Evolutionary conservation across 163 green algal genomes (phyloP).

Genomic region (Prototheca cutis): DNA sequence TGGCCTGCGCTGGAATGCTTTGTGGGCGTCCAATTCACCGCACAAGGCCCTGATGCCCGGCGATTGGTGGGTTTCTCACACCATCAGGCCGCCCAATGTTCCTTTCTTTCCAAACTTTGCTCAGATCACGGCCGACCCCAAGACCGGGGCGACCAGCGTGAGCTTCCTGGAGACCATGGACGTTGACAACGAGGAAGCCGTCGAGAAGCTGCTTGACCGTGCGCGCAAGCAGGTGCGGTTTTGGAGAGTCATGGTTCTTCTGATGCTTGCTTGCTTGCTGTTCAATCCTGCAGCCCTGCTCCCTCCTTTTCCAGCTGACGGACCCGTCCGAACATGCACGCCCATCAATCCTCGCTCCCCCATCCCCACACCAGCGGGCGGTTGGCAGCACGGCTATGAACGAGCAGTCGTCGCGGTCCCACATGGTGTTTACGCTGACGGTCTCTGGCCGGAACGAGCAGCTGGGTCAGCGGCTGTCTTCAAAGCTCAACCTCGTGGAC

Average conservation of each 20-base stretch:
- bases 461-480: conserved; percentile 26
- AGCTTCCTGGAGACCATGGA: conserved; percentile 43
- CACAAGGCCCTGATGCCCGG: too few species aligned
- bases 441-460: conserved; percentile 50
- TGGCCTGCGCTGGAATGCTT: too few species aligned
- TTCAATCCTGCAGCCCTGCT: too few species aligned
- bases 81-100: too few species aligned
- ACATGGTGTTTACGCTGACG: conserved; percentile 75
- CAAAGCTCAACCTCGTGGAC: conserved; percentile 86
- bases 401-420: conserved; percentile 57
- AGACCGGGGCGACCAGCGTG: conserved; percentile 65
- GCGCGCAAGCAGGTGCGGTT: conserved; percentile 33
- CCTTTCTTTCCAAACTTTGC: too few species aligned
- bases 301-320: too few species aligned
- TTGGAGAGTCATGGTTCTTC: too few species aligned
- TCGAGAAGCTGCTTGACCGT: conserved; percentile 64
- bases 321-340: too few species aligned
- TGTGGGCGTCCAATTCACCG: too few species aligned
- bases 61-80: too few species aligned
- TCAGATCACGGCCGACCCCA: background rate
- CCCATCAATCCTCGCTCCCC: too few species aligned
- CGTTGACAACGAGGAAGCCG: conserved; percentile 54
- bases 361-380: conserved; percentile 35
- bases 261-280: too few species aligned
- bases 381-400: conserved; percentile 85